Evolutionary conservation across 106 monocot species (phyloP).

Genomic region (Alisma plantagoaquatica): DNA sequence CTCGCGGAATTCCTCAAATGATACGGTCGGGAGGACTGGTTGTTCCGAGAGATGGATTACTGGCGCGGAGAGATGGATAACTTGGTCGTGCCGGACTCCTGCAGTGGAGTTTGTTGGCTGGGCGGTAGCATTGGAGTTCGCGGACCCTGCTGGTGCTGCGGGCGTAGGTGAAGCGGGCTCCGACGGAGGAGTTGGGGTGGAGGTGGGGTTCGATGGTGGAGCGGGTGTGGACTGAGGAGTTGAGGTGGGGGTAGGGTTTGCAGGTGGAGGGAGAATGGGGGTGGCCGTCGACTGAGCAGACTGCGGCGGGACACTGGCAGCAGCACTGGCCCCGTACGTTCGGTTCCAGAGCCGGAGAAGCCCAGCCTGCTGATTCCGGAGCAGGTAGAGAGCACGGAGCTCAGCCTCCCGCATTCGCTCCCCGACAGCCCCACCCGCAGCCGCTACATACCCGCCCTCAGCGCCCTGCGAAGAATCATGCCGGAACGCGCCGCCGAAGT

Average conservation of each 20-base stretch:
- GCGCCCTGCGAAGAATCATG: constrained; percentile 3
- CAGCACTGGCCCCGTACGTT: too few species aligned
- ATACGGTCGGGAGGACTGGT: too few species aligned
- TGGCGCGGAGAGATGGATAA: too few species aligned
- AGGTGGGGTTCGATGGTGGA: not conserved
- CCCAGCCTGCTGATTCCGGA: constrained; percentile 34
- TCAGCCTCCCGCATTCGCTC: constrained; percentile 52
- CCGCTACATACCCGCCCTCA: too few species aligned
- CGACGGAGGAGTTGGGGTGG: not conserved
- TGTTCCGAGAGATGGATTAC: too few species aligned
- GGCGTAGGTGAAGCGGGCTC: not conserved
- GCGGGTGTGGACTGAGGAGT: too few species aligned
- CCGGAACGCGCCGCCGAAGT: constrained; percentile 19
- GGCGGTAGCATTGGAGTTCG: too few species aligned
- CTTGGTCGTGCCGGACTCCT: too few species aligned
- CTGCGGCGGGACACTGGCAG: not conserved
- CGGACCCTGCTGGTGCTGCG: too few species aligned
- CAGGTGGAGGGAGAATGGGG: too few species aligned
- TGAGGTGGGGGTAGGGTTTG: not conserved
- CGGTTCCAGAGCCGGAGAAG: constrained; percentile 38
- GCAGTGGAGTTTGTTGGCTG: not conserved
- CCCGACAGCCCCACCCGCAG: constrained; percentile 1
- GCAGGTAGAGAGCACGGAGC: constrained; percentile 44
- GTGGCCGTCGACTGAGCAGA: not conserved
- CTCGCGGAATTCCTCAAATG: constrained; percentile 24